Evolutionary conservation across 345 rosid species (phyloP), one percentile per base, ranked within the genome.

Genomic region (Cochlearia excelsa): DNA sequence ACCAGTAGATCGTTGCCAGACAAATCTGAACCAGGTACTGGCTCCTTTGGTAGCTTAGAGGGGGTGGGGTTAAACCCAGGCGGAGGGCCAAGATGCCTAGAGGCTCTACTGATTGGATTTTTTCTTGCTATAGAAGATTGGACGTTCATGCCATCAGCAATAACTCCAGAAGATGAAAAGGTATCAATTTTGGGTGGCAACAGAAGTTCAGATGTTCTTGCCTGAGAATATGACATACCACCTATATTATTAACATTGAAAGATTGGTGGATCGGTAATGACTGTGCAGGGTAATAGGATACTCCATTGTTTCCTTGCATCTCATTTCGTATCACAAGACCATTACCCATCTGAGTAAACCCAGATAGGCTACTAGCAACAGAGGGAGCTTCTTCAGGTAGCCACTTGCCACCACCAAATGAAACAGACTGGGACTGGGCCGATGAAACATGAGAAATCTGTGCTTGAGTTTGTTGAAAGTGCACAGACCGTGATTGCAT

Each of bases 41-140:
- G 76, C 62, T 74, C 95, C 51, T 40, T 71, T 5, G 26, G 65
- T 57, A 76, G 84, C 73, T 81, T 92, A 4, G 84, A 56, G 59
- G 92, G 91, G 57, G 78, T 81, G 69, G 81, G 56, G 55, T 76
- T 72, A 75, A 93, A 93, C 34, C 99, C 97, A 54, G 97, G 99
- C 1, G 99, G 99, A 63, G 99, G 99, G 43, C 97, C 99, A 58
- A 75, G 81, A 61, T 81, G 90, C 80, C 94, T 78, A 39, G 70
- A 63, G 46, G 95, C 81, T 47, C 94, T 88, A 76, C 82, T 69
- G 66, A 92, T 87, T 28, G 98, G 91, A 82, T 55, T 86, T 74
- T 80, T 92, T 57, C 76, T 80, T 9, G 44, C 41, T 31, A 73
- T 64, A 45, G 76, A 61, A 7, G 81, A 79, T 30, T 69, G 70